Evolutionary conservation across 768 basidiomycete species (phyloP).

Genomic region (Coprinellus aureogranulatus): DNA sequence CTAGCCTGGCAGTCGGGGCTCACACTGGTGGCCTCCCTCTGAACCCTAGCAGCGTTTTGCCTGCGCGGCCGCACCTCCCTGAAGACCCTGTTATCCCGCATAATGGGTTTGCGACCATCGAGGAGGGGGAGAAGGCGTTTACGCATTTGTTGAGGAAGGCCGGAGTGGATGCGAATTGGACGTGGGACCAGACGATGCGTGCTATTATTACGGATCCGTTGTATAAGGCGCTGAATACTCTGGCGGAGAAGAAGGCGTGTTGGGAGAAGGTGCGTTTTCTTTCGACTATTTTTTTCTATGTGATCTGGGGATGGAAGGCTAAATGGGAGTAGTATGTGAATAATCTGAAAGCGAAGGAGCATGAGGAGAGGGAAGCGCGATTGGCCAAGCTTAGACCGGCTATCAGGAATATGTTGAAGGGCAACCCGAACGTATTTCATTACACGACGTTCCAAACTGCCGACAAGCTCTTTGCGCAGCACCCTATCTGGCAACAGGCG

Average conservation of each 20-base stretch:
- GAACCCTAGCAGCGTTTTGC: conserved; percentile 56
- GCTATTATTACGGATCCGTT: conserved; percentile 97
- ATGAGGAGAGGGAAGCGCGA: conserved; percentile 80
- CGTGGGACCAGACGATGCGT: conserved; percentile 98
- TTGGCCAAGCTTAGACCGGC: conserved; percentile 85
- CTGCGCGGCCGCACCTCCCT: conserved; percentile 75
- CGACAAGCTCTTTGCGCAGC: conserved; percentile 79
- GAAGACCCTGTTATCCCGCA: conserved; percentile 88
- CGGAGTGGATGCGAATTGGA: conserved; percentile 88
- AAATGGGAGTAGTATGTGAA: conserved; percentile 62
- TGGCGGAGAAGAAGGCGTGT: conserved; percentile 91
- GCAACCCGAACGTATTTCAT: conserved; percentile 85
- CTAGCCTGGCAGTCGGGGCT: conserved; percentile 45
- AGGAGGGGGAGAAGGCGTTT: conserved; percentile 95
- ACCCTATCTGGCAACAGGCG: conserved; percentile 89
- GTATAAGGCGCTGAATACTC: conserved; percentile 89
- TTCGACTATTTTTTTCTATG: background rate
- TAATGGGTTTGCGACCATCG: conserved; percentile 81
- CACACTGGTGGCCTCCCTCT: conserved; percentile 62
- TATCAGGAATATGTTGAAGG: conserved; percentile 79
- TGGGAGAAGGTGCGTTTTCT: conserved; percentile 81
- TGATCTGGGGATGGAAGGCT: conserved; percentile 1
- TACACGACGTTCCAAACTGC: conserved; percentile 91
- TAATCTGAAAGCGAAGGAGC: conserved; percentile 74
- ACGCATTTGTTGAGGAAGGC: conserved; percentile 84